A percentile compares a stretch with the other conserved stretches of the same genome.
phyloP scores from a whole-genome alignment of 2,329 filamentous ascomycete species.

The Magnaporthiopsis rhizophila region DNA sequence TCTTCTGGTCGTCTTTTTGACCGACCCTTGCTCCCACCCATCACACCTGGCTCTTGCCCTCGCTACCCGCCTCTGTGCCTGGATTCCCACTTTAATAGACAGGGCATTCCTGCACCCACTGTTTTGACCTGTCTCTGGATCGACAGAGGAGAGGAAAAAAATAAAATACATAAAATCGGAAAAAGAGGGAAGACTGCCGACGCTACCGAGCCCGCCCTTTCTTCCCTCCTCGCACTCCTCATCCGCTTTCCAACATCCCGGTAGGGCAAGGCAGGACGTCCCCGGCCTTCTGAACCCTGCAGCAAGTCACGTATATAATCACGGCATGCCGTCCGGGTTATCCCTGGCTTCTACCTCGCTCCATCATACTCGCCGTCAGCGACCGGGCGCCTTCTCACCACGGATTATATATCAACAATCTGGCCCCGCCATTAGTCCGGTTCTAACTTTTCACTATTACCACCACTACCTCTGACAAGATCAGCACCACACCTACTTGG shows the following conservation, averaged over 20 bases:
- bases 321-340: slow-evolving; percentile 6
- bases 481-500: background rate
- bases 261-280: background rate
- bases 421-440: background rate
- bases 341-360: slow-evolving; percentile 1
- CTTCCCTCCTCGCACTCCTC: too few species aligned
- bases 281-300: slow-evolving; percentile 1
- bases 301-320: slow-evolving; percentile 1
- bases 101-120: background rate
- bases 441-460: background rate
- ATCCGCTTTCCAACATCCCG: background rate
- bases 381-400: background rate
- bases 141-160: too few species aligned
- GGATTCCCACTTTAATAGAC: background rate
- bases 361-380: background rate
- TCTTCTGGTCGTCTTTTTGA: too few species aligned
- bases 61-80: slow-evolving; percentile 13
- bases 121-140: background rate
- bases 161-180: background rate
- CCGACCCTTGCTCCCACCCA: too few species aligned
- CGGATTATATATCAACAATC: background rate
- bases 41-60: too few species aligned
- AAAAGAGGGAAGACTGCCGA: too few species aligned
- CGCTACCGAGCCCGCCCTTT: too few species aligned
- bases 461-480: background rate